phyloP scores from a whole-genome alignment of 2,329 filamentous ascomycete genomes.

The Sporothrix humicola region DNA sequence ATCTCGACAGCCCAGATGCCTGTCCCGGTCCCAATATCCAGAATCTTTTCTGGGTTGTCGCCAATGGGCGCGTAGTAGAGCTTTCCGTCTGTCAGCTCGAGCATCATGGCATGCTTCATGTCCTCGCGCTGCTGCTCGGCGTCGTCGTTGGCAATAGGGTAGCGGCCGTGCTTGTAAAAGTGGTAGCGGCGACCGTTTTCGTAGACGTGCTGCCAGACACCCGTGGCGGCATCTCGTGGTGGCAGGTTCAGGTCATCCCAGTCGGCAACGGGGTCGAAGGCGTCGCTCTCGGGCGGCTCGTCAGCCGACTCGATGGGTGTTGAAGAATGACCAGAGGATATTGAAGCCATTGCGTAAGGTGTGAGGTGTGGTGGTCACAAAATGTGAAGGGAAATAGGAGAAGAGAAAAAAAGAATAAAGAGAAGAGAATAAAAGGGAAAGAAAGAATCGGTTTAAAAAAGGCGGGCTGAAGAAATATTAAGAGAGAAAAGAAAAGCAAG shows the following conservation, averaged over 20 bases:
- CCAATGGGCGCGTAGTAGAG: slow-evolving; percentile 51
- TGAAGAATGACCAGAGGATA: slow-evolving; percentile 7
- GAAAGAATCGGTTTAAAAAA: background rate
- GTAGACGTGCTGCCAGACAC: slow-evolving; percentile 36
- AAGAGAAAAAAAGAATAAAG: no score
- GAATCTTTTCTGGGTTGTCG: slow-evolving; percentile 50
- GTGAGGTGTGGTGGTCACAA: background rate
- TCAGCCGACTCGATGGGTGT: slow-evolving; percentile 17
- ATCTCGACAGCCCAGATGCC: slow-evolving; percentile 52
- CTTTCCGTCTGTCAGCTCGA: slow-evolving; percentile 51
- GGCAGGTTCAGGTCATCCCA: slow-evolving; percentile 16
- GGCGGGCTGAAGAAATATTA: background rate
- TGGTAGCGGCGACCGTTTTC: slow-evolving; percentile 47
- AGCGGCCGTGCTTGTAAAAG: slow-evolving; percentile 51
- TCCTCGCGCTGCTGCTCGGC: slow-evolving; percentile 55
- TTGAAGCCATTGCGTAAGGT: background rate
- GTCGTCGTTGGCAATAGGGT: slow-evolving; percentile 55
- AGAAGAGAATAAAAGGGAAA: background rate
- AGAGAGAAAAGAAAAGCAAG: background rate
- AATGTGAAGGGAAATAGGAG: background rate
- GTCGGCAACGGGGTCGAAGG: slow-evolving; percentile 20
- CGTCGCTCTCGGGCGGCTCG: slow-evolving; percentile 13
- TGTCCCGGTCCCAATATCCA: slow-evolving; percentile 58
- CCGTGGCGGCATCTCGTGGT: slow-evolving; percentile 22
- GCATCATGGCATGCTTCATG: slow-evolving; percentile 53